A percentile compares a stretch with the other conserved stretches of the same genome.
Conservation (phyloP, 345 rosid genomes). For the Aethionema arabicum region DNA sequence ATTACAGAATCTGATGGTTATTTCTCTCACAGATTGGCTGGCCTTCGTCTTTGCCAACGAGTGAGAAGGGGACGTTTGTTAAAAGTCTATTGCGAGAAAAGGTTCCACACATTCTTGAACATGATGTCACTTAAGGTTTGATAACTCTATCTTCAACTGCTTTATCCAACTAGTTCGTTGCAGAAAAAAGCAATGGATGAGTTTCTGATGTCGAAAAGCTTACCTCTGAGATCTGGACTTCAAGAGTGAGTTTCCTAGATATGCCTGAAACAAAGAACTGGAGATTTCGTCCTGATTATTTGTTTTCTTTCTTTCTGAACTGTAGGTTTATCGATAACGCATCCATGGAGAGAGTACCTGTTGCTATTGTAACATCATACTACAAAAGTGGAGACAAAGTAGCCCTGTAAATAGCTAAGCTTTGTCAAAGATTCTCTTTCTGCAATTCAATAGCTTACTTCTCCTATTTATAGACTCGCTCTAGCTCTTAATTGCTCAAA, state of each 20-base stretch:
- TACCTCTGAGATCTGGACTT: conserved; percentile 82
- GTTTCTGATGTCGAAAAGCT: conserved; percentile 53
- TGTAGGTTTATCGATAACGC: conserved; percentile 84
- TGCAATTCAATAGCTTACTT: neutral
- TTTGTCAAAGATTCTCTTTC: neutral
- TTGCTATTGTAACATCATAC: conserved; percentile 61
- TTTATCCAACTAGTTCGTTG: conserved; percentile 36
- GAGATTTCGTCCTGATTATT: neutral
- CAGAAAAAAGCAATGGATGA: conserved; percentile 85
- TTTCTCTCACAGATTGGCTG: conserved; percentile 71
- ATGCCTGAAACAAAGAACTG: conserved; percentile 8
- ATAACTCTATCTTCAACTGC: conserved; percentile 13
- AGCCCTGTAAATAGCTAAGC: conserved; percentile 52
- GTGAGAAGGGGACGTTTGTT: conserved; percentile 65
- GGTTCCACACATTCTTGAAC: conserved; percentile 43
- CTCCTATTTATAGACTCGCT: neutral
- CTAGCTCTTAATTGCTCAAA: neutral
- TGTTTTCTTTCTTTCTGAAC: conserved; percentile 14
- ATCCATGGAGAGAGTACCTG: conserved; percentile 55
- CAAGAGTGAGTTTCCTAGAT: conserved; percentile 61
- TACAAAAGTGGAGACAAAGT: conserved; percentile 72
- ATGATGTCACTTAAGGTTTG: conserved; percentile 14
- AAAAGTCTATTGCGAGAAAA: conserved; percentile 70
- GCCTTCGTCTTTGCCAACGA: conserved; percentile 94
- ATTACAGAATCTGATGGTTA: neutral